phyloP scores from a whole-genome alignment of 495 filamentous ascomycete genomes.

The Jackrogersella minutella region DNA sequence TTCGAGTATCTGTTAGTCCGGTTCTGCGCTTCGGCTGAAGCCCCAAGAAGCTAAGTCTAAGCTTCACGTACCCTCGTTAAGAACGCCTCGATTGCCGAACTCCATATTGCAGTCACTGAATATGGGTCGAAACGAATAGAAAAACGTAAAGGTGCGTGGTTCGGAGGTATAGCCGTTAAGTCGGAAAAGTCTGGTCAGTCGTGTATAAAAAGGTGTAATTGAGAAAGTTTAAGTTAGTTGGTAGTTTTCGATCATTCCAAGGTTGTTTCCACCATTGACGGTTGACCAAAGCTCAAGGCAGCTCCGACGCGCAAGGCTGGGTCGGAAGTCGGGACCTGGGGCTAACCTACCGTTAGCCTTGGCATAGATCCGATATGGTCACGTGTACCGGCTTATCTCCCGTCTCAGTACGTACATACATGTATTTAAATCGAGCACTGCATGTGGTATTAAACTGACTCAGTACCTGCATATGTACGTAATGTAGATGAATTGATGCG shows the following conservation, averaged over 20 bases:
- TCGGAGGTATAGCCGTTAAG: not conserved
- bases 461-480: slow-evolving; percentile 14
- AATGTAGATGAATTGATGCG: not conserved
- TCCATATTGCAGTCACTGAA: slow-evolving; percentile 54
- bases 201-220: not conserved
- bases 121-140: not conserved
- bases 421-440: no score
- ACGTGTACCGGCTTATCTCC: slow-evolving; percentile 36
- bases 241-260: no score
- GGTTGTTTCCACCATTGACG: no score
- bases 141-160: not conserved
- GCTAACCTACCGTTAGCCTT: slow-evolving; percentile 15
- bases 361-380: slow-evolving; percentile 28
- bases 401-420: not conserved
- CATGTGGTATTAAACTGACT: no score
- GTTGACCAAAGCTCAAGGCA: slow-evolving; percentile 58
- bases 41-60: slow-evolving; percentile 15
- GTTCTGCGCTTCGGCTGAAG: slow-evolving; percentile 10
- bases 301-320: slow-evolving; percentile 53
- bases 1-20: slow-evolving; percentile 11
- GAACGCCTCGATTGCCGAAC: slow-evolving; percentile 70
- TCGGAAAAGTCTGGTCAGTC: not conserved
- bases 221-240: slow-evolving; percentile 25
- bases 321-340: slow-evolving; percentile 17
- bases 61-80: slow-evolving; percentile 70